Base-by-base conservation (phyloP, 169 alveolate genomes). In the Ichthyophthirius multifiliis region DNA sequence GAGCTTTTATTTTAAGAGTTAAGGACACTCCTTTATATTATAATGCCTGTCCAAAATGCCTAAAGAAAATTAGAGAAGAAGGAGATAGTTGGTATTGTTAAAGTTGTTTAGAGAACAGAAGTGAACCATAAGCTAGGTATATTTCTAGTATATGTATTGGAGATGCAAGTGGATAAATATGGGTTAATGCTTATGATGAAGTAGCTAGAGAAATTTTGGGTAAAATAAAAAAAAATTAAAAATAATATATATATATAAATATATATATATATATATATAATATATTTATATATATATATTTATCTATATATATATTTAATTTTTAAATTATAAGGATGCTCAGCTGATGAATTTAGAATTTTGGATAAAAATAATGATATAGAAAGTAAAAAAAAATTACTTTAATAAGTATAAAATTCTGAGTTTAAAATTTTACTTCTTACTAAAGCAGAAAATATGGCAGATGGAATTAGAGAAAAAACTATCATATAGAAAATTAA, bases 171-270 rank as follows among this genome's bases (percentile, higher is more conserved):
- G 71, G 31, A 27, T 27, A 34, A 27, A 55, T 55, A 2, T 55
- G 71, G 71, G 71, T 27, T 4, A 55, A 39, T 27, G 71, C 71
- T 15, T 55, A 27, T 27, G 71, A 55, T n/a, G 71, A 55, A 55
- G 39, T 55, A 10, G 71, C 43, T 6, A 18, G 13, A 20, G 31
- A 55, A 27, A 27, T 55, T 55, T 23, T 55, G 7, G 71, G 71
- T 55, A 55, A 27, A 3, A 27, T 2, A 15, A 27, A 1, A 18
- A 7, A 20, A 48, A 16, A 10, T 0, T 55, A 6, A 55, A 55
- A 23, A 10, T 20, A 23, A 23, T 3, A 3, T 13, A 41, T 41
- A 41, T 55, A n/a, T n/a, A n/a, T n/a, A n/a, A n/a, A n/a, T n/a
- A n/a, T n/a, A n/a, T n/a, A n/a, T n/a, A n/a, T n/a, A n/a, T n/a